Conservation (phyloP, 2,329 filamentous ascomycete genomes). For the Bimuria novae-zelandiae region DNA sequence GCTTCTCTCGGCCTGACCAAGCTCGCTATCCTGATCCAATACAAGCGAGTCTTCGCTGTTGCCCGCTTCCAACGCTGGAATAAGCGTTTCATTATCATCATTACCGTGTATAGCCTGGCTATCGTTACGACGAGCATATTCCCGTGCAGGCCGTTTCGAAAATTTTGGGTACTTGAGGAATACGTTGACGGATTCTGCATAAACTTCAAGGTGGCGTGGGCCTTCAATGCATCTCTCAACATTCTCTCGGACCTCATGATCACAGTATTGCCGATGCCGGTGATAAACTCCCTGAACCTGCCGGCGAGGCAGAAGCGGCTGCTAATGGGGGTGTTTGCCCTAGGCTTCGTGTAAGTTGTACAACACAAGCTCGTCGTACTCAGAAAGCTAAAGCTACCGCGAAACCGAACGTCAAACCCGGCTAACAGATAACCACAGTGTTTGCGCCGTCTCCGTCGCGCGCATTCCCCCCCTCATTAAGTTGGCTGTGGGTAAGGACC, state of each 20-base stretch:
- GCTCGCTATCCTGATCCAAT: constrained; percentile 42
- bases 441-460: not conserved
- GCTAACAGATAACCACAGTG: not conserved
- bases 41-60: constrained; percentile 39
- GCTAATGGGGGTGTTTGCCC: constrained; percentile 40
- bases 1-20: constrained; percentile 32
- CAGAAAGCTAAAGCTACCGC: too few relatives aligned
- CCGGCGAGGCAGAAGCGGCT: constrained; percentile 31
- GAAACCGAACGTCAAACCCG: not conserved
- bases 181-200: not conserved
- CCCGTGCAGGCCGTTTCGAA: not conserved
- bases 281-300: constrained; percentile 34
- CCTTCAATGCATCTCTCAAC: constrained; percentile 36
- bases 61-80: constrained; percentile 27
- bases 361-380: too few relatives aligned
- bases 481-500: not conserved
- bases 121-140: not conserved
- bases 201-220: constrained; percentile 22
- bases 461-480: not conserved
- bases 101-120: constrained; percentile 10
- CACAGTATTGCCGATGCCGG: constrained; percentile 37
- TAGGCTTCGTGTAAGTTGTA: constrained; percentile 34
- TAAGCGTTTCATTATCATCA: constrained; percentile 29
- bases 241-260: constrained; percentile 41
- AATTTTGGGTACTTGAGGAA: not conserved